Conservation (phyloP, 148 eudicot genomes). For the Persicaria maculosa region DNA sequence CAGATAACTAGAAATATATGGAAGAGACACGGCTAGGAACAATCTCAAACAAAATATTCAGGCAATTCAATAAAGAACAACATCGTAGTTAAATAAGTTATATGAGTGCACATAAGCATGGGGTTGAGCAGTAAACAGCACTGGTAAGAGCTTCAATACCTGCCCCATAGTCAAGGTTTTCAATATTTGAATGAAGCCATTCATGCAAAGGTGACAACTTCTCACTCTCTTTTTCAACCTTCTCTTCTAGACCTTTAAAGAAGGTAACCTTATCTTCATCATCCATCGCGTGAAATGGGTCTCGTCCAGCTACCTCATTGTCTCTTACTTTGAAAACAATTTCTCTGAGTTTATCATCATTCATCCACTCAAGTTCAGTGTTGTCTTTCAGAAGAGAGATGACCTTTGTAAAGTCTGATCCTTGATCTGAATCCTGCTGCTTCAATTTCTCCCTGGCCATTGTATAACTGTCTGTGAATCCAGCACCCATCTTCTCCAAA, state of each 20-base stretch:
- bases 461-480: conserved; percentile 57
- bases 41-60: neutral
- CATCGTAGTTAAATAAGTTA: neutral
- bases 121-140: neutral
- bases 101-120: neutral
- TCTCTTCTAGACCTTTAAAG: conserved; percentile 69
- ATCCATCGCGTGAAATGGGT: conserved; percentile 75
- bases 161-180: conserved; percentile 93
- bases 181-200: conserved; percentile 82
- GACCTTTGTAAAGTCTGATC: conserved; percentile 29
- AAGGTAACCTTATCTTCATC: conserved; percentile 65
- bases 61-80: neutral
- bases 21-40: neutral
- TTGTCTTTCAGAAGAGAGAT: conserved; percentile 24
- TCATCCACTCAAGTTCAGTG: conserved; percentile 86
- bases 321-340: conserved; percentile 88
- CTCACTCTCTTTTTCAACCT: conserved; percentile 59
- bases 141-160: conserved; percentile 31
- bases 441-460: conserved; percentile 58
- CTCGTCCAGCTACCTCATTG: conserved; percentile 78
- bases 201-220: conserved; percentile 58
- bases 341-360: conserved; percentile 73
- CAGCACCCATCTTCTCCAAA: conserved; percentile 54
- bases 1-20: neutral
- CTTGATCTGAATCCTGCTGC: conserved; percentile 24